A percentile compares a stretch with the other conserved stretches of the same genome.
Evolutionary conservation across 805 yeast species (phyloP).

Genomic region (Jamesozyma piceae): DNA sequence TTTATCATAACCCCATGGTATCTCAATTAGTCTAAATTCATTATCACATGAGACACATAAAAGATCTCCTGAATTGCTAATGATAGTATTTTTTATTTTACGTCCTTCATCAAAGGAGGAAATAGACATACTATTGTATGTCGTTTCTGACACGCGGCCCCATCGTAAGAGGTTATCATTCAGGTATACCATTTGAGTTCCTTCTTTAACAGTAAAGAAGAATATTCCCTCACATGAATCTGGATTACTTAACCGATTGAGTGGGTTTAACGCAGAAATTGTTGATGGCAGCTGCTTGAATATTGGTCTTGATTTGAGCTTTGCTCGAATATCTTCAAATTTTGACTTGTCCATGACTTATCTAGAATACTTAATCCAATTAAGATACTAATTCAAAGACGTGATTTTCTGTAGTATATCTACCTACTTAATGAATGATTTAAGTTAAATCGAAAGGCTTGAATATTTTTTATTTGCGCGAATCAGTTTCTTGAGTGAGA

Average conservation of each 20-base stretch:
- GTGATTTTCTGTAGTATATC: no score
- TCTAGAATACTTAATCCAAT: no score
- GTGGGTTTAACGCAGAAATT: not conserved
- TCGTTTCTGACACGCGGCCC: conserved; percentile 7
- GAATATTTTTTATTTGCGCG: no score
- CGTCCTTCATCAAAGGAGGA: not conserved
- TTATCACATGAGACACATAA: conserved; percentile 14
- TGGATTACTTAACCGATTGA: not conserved
- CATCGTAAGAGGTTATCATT: conserved; percentile 15
- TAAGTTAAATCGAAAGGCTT: no score
- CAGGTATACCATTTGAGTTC: conserved; percentile 12
- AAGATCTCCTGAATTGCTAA: conserved; percentile 16
- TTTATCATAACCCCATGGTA: conserved; percentile 20
- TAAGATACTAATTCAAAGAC: no score
- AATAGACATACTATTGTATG: conserved; percentile 6
- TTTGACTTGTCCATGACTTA: no score
- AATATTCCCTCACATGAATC: conserved; percentile 1
- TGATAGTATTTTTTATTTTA: conserved; percentile 1
- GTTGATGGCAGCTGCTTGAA: not conserved
- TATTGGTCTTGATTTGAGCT: not conserved
- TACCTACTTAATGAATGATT: no score
- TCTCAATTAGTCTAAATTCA: conserved; percentile 18
- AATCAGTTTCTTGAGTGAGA: no score
- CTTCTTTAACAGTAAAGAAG: conserved; percentile 12
- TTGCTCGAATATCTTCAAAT: not conserved